phyloP scores from a whole-genome alignment of 208 protist genomes.

The Leishmania guyanensis region DNA sequence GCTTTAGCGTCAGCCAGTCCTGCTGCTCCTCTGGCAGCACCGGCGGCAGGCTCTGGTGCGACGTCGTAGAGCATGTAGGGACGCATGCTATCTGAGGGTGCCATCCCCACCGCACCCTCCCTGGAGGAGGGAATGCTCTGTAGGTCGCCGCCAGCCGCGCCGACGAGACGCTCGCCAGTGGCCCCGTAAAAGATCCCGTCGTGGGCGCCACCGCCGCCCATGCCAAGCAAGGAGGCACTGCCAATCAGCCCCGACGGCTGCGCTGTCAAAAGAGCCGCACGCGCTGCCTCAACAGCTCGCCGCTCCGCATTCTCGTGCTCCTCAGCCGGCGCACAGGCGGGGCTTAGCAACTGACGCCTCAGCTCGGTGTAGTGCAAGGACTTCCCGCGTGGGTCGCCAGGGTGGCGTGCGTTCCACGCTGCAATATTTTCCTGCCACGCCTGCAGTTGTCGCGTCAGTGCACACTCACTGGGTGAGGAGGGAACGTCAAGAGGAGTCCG shows the following conservation, averaged over 20 bases:
- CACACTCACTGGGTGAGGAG: conserved; percentile 30
- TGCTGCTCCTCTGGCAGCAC: not conserved
- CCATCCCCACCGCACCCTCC: conserved; percentile 3
- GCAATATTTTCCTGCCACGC: conserved; percentile 29
- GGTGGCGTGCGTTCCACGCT: conserved; percentile 1
- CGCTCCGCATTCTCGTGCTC: conserved; percentile 40
- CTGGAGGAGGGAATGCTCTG: not conserved
- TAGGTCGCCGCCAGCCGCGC: not conserved
- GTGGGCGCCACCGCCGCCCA: conserved; percentile 4
- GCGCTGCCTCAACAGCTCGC: conserved; percentile 15
- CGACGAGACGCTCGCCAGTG: conserved; percentile 13
- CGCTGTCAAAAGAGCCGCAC: conserved; percentile 16
- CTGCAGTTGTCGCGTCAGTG: conserved; percentile 38
- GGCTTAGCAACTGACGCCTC: conserved; percentile 20
- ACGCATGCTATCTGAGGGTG: conserved; percentile 50
- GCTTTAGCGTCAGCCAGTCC: not conserved
- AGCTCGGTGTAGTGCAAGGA: conserved; percentile 40
- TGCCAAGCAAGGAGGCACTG: conserved; percentile 16
- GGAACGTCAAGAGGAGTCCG: conserved; percentile 35
- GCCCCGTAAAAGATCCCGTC: conserved; percentile 34
- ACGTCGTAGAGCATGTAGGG: conserved; percentile 50
- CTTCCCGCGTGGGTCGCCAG: conserved; percentile 13
- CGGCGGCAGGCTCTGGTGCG: not conserved
- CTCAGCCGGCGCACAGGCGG: conserved; percentile 46
- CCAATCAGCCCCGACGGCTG: conserved; percentile 8